Conservation (phyloP, 75 land plant species). For the Selaginella moellendorffii region DNA sequence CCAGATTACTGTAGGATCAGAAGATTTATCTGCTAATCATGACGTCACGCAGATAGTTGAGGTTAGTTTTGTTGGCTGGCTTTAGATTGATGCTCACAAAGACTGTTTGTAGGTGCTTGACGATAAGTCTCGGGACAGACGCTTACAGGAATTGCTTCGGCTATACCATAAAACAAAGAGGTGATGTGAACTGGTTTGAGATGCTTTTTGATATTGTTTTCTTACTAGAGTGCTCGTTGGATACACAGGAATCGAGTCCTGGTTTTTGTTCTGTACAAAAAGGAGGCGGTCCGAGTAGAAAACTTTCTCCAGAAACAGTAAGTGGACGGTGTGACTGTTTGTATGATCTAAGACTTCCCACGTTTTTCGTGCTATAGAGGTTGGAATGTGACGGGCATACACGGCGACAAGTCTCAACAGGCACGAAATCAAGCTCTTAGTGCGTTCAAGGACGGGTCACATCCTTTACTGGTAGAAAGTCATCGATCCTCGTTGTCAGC, state of each 20-base stretch:
- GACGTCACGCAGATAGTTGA: constrained; percentile 97
- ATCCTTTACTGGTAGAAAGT: constrained; percentile 90
- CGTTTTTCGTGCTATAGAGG: constrained; percentile 31
- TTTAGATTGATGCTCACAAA: constrained; percentile 1
- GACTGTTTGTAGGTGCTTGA: constrained; percentile 43
- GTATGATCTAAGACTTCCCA: neutral
- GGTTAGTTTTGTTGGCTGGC: constrained; percentile 29
- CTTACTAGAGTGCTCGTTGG: too few species aligned
- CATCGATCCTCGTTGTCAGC: too few species aligned
- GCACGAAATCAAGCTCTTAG: constrained; percentile 66
- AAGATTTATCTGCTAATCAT: constrained; percentile 93
- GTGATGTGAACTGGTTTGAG: constrained; percentile 1
- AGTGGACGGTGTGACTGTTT: neutral
- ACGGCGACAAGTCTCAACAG: constrained; percentile 76
- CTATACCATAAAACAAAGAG: constrained; percentile 56
- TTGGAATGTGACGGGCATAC: constrained; percentile 83
- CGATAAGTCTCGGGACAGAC: constrained; percentile 39
- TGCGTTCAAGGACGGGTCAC: constrained; percentile 69
- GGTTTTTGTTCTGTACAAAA: constrained; percentile 90
- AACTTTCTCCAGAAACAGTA: constrained; percentile 55
- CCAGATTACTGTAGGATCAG: constrained; percentile 86
- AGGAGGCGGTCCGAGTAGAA: constrained; percentile 82
- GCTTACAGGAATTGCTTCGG: constrained; percentile 41
- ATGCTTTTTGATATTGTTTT: too few species aligned
- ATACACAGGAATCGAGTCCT: constrained; percentile 76